phyloP scores from a whole-genome alignment of 2,329 filamentous ascomycete genomes.

The Stemphylium lycopersici region DNA sequence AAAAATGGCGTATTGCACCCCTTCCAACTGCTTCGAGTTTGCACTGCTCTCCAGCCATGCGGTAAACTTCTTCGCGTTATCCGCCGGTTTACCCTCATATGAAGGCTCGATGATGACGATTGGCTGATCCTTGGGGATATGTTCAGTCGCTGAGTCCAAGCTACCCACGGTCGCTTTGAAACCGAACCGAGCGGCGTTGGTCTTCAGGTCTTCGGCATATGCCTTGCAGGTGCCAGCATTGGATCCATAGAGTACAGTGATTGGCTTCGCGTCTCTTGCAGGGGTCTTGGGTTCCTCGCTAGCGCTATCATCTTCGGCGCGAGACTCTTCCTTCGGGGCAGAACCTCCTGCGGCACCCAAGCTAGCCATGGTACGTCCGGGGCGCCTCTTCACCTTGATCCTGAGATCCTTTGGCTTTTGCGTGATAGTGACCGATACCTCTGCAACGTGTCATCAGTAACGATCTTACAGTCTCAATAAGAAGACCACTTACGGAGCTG shows the following conservation, averaged over 20 bases:
- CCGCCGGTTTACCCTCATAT: conserved; percentile 76
- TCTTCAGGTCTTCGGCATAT: conserved; percentile 67
- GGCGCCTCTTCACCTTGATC: conserved; percentile 10
- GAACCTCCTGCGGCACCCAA: not conserved
- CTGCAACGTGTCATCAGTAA: not conserved
- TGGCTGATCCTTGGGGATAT: conserved; percentile 65
- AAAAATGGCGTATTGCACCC: conserved; percentile 70
- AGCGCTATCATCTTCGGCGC: not conserved
- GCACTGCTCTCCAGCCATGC: conserved; percentile 66
- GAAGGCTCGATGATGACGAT: conserved; percentile 72
- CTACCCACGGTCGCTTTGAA: conserved; percentile 52
- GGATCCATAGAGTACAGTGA: conserved; percentile 75
- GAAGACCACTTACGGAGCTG: conserved; percentile 45
- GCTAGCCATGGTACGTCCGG: conserved; percentile 12
- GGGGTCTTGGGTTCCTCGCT: not conserved
- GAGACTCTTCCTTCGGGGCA: not conserved
- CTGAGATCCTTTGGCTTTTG: conserved; percentile 12
- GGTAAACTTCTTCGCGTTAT: conserved; percentile 73
- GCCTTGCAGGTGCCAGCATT: conserved; percentile 78
- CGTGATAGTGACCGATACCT: conserved; percentile 8
- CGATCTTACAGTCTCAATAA: not conserved
- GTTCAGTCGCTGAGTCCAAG: conserved; percentile 67
- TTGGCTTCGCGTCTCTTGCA: conserved; percentile 46
- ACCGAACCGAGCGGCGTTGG: conserved; percentile 64
- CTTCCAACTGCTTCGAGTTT: conserved; percentile 56